Conservation (phyloP, 352 stramenopile species). For the Phytophthora crassamura region DNA sequence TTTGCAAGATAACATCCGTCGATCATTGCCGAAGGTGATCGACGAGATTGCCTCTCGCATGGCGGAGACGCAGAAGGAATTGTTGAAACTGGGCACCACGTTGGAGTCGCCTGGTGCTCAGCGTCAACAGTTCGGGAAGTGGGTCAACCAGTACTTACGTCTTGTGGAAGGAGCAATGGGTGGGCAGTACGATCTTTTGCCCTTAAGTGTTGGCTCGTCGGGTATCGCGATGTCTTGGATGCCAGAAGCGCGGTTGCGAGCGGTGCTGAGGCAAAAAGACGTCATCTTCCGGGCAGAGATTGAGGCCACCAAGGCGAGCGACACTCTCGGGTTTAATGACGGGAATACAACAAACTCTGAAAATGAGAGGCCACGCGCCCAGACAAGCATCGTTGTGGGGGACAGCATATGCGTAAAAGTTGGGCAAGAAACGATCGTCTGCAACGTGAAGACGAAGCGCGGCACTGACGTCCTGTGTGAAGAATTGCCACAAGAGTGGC, state of each 20-base stretch:
- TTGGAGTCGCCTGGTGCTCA: slow-evolving; percentile 31
- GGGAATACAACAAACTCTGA: no score
- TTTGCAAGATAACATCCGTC: slow-evolving; percentile 56
- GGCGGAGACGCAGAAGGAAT: slow-evolving; percentile 18
- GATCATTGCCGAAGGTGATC: slow-evolving; percentile 52
- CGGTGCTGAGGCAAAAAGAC: slow-evolving; percentile 40
- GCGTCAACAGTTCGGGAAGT: slow-evolving; percentile 39
- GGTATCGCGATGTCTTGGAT: not conserved
- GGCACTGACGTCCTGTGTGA: slow-evolving; percentile 28
- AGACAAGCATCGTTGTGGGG: slow-evolving; percentile 18
- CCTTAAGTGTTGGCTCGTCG: not conserved
- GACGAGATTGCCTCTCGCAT: slow-evolving; percentile 46
- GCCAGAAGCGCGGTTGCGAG: slow-evolving; percentile 40
- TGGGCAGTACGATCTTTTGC: no score
- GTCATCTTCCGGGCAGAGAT: slow-evolving; percentile 36
- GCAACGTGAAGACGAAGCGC: slow-evolving; percentile 20
- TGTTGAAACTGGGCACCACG: slow-evolving; percentile 36
- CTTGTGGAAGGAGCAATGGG: no score
- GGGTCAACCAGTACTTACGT: no score
- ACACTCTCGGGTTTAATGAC: slow-evolving; percentile 2
- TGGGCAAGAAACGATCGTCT: slow-evolving; percentile 3
- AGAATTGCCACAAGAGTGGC: slow-evolving; percentile 29
- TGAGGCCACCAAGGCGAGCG: slow-evolving; percentile 16
- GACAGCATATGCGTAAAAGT: slow-evolving; percentile 29
- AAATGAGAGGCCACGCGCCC: not conserved